These are phyloP conservation scores for Grosmannia clavigera DNA, from an alignment of 2,329 filamentous ascomycete species.

Conservation along the genomic window DNA sequence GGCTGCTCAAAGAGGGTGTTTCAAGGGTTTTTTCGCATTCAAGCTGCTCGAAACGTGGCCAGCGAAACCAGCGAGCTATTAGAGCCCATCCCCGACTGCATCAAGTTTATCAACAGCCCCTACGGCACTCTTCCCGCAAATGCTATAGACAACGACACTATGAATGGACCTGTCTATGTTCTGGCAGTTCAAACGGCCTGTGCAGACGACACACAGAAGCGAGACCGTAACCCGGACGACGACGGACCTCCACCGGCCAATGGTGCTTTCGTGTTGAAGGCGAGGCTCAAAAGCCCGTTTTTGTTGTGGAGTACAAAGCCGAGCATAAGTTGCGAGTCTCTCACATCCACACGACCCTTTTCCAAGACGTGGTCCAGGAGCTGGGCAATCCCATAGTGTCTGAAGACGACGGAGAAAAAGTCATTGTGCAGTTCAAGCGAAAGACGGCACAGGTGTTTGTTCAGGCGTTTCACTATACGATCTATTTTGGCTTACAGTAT, in stretches of 20 bases:
- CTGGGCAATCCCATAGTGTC: background rate
- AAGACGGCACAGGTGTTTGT: background rate
- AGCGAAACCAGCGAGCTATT: too few relatives aligned
- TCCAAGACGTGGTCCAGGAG: background rate
- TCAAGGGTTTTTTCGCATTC: background rate
- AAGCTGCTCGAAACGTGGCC: background rate
- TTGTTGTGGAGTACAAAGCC: constrained; percentile 3
- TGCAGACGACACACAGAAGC: background rate
- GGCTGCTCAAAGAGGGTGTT: background rate
- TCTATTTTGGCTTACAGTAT: background rate
- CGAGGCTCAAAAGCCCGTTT: background rate
- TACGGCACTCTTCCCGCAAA: background rate
- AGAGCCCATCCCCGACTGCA: background rate
- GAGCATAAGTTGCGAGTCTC: background rate
- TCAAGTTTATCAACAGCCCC: background rate
- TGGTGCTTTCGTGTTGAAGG: background rate
- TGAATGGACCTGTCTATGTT: background rate
- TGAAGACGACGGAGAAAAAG: background rate
- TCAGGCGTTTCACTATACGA: constrained; percentile 3
- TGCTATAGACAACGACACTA: background rate
- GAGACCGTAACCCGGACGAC: too few relatives aligned
- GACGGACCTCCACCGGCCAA: background rate
- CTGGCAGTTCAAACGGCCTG: background rate
- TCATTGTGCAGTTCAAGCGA: too few relatives aligned
- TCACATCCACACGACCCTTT: background rate